Percentiles rank a stretch among this genome's conserved stretches.
Evolutionary conservation across 2,329 filamentous ascomycete species (phyloP).

Genomic region (Sporothrix humicola): DNA sequence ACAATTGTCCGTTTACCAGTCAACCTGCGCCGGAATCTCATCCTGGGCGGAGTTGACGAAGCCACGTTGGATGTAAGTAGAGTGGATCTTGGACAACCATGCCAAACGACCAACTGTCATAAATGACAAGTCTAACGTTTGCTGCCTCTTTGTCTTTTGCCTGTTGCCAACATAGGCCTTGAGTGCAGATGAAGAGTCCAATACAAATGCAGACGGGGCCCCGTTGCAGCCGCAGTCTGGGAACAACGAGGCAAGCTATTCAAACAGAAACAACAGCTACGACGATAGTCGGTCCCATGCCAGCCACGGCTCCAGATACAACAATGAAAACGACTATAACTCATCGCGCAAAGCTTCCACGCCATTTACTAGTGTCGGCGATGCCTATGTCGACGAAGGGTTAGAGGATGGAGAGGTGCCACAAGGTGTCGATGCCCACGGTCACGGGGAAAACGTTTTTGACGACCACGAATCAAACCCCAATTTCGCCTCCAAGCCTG

Average conservation of each 20-base stretch:
- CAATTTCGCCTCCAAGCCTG: too few relatives aligned
- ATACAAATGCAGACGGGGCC: neutral
- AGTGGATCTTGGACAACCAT: neutral
- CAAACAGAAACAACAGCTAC: neutral
- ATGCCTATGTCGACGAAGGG: neutral
- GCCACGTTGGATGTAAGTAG: conserved; percentile 43
- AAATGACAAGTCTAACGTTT: neutral
- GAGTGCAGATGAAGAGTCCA: conserved; percentile 49
- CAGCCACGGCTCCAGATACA: neutral
- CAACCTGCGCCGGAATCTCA: conserved; percentile 56
- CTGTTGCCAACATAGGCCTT: conserved; percentile 5
- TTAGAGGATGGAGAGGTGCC: neutral
- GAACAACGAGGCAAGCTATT: neutral
- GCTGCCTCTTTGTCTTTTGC: too few relatives aligned
- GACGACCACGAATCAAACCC: neutral
- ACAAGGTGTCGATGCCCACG: neutral
- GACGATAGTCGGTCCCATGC: too few relatives aligned
- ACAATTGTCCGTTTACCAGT: conserved; percentile 41
- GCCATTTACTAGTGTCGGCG: too few relatives aligned
- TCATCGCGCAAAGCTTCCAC: too few relatives aligned
- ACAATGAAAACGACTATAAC: neutral
- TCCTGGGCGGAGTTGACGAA: conserved; percentile 55
- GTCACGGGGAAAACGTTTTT: neutral
- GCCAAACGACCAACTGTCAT: too few relatives aligned
- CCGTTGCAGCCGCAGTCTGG: neutral